Evolutionary conservation across 495 filamentous ascomycete genomes (phyloP).

Genomic region (Xylaria grammica): DNA sequence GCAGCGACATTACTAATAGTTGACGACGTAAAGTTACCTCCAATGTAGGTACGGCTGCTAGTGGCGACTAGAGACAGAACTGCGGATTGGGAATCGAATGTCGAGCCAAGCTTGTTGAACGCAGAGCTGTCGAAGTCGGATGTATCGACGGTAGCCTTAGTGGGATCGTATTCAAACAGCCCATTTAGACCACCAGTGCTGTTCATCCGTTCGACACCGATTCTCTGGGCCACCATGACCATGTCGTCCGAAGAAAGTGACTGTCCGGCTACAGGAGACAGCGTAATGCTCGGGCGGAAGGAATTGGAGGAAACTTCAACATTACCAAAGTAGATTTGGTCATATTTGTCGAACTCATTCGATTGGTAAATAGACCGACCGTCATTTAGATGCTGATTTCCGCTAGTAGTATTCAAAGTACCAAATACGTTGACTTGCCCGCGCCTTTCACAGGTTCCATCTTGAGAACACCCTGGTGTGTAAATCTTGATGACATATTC

Average conservation of each 20-base stretch:
- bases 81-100: constrained; percentile 65
- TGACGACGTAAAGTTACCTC: constrained; percentile 79
- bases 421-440: constrained; percentile 83
- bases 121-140: constrained; percentile 71
- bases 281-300: constrained; percentile 82
- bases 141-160: constrained; percentile 58
- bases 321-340: constrained; percentile 81
- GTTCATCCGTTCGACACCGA: constrained; percentile 75
- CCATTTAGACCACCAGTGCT: constrained; percentile 82
- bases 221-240: constrained; percentile 82
- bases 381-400: constrained; percentile 48
- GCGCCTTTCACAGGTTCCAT: constrained; percentile 73
- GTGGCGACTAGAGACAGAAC: constrained; percentile 67
- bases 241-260: constrained; percentile 54
- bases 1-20: constrained; percentile 75
- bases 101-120: constrained; percentile 73
- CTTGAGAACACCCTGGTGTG: constrained; percentile 86
- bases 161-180: constrained; percentile 86
- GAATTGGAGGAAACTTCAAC: constrained; percentile 75
- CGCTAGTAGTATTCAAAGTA: constrained; percentile 59
- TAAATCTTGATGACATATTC: constrained; percentile 88
- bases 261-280: constrained; percentile 66
- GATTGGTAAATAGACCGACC: constrained; percentile 76
- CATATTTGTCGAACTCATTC: constrained; percentile 93
- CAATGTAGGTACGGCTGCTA: constrained; percentile 71